Evolutionary conservation across 345 rosid genomes (phyloP).

Genomic region (Ailanthus altissimus): DNA sequence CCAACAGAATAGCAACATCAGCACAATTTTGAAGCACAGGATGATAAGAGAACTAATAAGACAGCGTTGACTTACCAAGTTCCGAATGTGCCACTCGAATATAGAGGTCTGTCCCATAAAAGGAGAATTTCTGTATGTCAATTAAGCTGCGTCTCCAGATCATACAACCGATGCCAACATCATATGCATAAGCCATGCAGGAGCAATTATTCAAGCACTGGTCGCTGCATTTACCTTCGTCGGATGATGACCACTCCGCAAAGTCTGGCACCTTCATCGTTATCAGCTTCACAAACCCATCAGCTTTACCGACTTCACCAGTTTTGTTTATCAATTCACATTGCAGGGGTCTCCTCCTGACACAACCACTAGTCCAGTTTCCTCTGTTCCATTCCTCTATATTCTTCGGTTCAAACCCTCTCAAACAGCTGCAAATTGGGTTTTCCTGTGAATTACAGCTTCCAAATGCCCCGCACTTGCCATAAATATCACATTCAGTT

Average conservation of each 20-base stretch:
- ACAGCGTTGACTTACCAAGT: conserved; percentile 13
- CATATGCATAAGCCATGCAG: conserved; percentile 54
- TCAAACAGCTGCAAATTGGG: conserved; percentile 51
- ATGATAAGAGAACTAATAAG: not conserved
- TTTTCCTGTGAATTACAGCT: conserved; percentile 30
- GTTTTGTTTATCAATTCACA: conserved; percentile 31
- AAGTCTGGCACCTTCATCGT: conserved; percentile 48
- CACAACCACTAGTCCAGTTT: conserved; percentile 57
- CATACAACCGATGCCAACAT: conserved; percentile 45
- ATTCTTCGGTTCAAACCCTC: conserved; percentile 52
- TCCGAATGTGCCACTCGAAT: conserved; percentile 49
- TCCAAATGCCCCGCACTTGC: conserved; percentile 52
- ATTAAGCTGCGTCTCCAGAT: conserved; percentile 43
- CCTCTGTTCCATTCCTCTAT: conserved; percentile 44
- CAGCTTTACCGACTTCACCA: conserved; percentile 30
- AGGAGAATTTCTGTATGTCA: conserved; percentile 39
- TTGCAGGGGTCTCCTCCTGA: conserved; percentile 32
- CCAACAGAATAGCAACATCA: too few relatives aligned
- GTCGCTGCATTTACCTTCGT: conserved; percentile 30
- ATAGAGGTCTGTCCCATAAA: conserved; percentile 44
- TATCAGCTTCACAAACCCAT: conserved; percentile 42
- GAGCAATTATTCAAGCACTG: conserved; percentile 51
- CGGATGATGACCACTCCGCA: conserved; percentile 23
- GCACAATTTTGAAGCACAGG: not conserved
- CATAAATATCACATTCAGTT: conserved; percentile 45